These are phyloP conservation scores for Glycine latifolia DNA, from an alignment of 306 rosid genomes.

Conservation along the genomic window DNA sequence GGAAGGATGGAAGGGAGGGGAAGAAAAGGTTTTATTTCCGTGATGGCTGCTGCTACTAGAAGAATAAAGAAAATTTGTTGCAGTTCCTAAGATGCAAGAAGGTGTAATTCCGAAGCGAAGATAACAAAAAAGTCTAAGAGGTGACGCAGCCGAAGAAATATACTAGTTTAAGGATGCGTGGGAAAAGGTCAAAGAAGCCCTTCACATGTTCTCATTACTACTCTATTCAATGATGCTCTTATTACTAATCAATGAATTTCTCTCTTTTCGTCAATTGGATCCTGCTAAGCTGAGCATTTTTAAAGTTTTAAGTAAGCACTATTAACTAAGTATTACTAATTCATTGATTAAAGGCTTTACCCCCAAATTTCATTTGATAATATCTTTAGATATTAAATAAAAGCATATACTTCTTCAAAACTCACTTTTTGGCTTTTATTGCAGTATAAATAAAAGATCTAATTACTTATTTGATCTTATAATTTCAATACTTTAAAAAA, in stretches of 20 bases:
- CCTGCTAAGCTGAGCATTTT: not conserved
- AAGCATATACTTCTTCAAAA: too few relatives aligned
- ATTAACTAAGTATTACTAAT: too few relatives aligned
- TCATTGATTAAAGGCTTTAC: too few relatives aligned
- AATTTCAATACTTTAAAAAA: too few relatives aligned
- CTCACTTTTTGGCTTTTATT: too few relatives aligned
- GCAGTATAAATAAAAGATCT: too few relatives aligned
- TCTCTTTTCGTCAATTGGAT: not conserved
- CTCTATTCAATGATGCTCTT: not conserved
- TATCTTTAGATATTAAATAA: not conserved
- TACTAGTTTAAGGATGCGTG: conserved; percentile 36
- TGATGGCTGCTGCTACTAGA: not conserved
- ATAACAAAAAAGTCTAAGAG: conserved; percentile 40
- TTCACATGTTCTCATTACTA: conserved; percentile 35
- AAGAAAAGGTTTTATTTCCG: not conserved
- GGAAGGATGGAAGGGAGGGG: too few relatives aligned
- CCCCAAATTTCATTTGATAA: not conserved
- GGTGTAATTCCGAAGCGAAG: conserved; percentile 23
- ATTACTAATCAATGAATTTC: not conserved
- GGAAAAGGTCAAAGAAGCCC: conserved; percentile 24
- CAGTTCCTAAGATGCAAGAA: conserved; percentile 31
- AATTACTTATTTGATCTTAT: too few relatives aligned
- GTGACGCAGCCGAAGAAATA: not conserved
- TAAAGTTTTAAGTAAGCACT: not conserved
- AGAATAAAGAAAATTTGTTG: conserved; percentile 10